A percentile compares a stretch with the other conserved stretches of the same genome.
Conservation (phyloP, 2,329 filamentous ascomycete genomes). For the Ophiostoma pallidulum region DNA sequence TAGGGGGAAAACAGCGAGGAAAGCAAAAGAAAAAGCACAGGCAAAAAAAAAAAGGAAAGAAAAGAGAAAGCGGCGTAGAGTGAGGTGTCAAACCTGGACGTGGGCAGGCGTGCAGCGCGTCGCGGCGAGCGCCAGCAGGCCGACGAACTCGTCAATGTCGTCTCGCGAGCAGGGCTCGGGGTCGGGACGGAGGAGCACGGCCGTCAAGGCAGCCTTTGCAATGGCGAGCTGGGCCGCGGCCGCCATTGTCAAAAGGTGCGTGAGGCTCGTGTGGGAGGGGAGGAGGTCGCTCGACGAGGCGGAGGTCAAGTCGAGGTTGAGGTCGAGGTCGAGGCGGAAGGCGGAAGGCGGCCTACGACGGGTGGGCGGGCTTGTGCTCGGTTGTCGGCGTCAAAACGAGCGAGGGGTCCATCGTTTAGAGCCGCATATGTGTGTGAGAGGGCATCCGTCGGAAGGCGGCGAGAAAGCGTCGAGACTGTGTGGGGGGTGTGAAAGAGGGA, state of each 20-base stretch:
- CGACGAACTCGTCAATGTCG: conserved; percentile 61
- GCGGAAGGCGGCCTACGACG: too few species aligned
- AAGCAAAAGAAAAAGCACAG: conserved; percentile 16
- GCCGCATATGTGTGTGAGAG: too few species aligned
- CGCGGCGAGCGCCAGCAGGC: conserved; percentile 53
- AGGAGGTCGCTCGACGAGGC: not conserved
- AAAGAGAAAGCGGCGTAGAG: conserved; percentile 7
- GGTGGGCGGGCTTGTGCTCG: too few species aligned
- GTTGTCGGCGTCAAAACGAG: too few species aligned
- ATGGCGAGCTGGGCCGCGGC: conserved; percentile 64
- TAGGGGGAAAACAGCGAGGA: conserved; percentile 12
- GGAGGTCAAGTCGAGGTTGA: too few species aligned
- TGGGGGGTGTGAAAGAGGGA: too few species aligned
- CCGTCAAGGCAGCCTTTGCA: conserved; percentile 68
- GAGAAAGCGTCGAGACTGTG: too few species aligned
- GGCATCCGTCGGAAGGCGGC: too few species aligned
- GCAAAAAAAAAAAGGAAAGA: conserved; percentile 13
- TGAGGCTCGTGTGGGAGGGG: not conserved
- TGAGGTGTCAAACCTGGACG: conserved; percentile 70
- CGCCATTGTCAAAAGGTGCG: conserved; percentile 6
- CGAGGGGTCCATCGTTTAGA: too few species aligned
- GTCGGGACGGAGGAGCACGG: conserved; percentile 63
- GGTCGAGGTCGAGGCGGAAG: too few species aligned
- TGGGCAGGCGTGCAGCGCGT: conserved; percentile 67
- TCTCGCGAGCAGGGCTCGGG: conserved; percentile 59